Base-by-base conservation (phyloP, 225 moss, liverwort and hornwort species). In the Bryum argenteum region DNA sequence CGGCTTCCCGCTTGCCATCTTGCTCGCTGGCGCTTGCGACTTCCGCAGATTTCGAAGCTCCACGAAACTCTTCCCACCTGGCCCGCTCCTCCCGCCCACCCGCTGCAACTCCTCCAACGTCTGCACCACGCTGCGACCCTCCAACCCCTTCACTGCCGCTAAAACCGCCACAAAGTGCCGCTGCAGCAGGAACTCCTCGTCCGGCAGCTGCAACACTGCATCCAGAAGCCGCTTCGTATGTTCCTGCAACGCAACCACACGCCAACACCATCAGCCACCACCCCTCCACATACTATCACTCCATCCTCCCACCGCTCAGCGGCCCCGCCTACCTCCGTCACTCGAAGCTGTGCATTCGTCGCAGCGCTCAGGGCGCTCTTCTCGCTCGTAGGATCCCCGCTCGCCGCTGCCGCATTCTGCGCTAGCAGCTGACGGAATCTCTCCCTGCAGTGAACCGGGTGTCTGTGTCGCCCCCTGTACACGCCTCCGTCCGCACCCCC, bases 381-480 rank as follows among this genome's bases (percentile, higher is more conserved):
- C 70, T 89, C 89, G 85, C 77, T 88, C 16, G 71, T 81, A 16
- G 85, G 84, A 79, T 92, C 94, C 64, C 90, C 94, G 71, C 78
- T 85, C 26, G 89, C 78, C 57, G 91, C 86, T 3, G 81, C 84
- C n/a, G 84, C 89, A 72, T 92, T 86, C 60, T 88, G 89, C 48
- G 89, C 89, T 50, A 98, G 92, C n/a, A 98, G 89, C 85, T 94
- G 97, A 24, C 97, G 84, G 61, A 90, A 94, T 17, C 94, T 80
- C 75, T 98, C 97, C 17, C 89, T 74, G 72, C 97, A 98, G 75
- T 94, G 92, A 23, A 85, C 12, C 28, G 97, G 89, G 79, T 98
- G 92, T 47, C 97, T 89, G 77, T 92, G 79, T 8, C 92, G 84
- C 38, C 97, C 97, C 74, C 97, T 82, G 65, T 98, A 98, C 41